Conservation (phyloP, 306 rosid genomes). For the Cucurbita moschata region DNA sequence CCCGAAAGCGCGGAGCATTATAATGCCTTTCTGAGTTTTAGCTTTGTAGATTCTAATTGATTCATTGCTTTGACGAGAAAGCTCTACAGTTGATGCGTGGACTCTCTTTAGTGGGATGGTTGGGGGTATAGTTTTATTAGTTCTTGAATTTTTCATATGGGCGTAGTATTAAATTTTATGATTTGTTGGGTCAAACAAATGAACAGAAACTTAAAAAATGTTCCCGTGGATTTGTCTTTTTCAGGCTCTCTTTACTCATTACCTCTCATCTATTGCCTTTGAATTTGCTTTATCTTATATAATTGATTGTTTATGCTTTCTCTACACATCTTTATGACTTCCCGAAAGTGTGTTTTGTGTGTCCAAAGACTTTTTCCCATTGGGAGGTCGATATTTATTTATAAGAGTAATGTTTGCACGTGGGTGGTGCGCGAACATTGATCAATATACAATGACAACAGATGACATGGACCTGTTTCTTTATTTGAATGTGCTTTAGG, state of each 20-base stretch:
- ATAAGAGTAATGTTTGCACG: slow-evolving; percentile 3
- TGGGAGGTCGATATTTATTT: slow-evolving; percentile 6
- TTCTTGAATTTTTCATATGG: background rate
- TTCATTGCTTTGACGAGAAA: background rate
- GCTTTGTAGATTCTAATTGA: background rate
- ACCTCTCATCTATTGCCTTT: background rate
- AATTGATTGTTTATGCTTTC: slow-evolving; percentile 10
- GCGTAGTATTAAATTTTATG: background rate
- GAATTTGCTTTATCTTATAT: background rate
- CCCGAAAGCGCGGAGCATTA: slow-evolving; percentile 2
- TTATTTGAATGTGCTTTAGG: slow-evolving; percentile 15
- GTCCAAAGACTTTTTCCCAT: background rate
- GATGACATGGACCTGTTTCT: background rate
- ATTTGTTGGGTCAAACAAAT: background rate
- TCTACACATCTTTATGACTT: slow-evolving; percentile 14
- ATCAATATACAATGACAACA: background rate
- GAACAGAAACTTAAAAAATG: background rate
- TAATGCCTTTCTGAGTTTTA: slow-evolving; percentile 5
- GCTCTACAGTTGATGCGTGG: background rate
- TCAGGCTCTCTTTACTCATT: background rate
- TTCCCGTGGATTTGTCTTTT: background rate
- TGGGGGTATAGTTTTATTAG: background rate
- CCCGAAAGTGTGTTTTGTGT: slow-evolving; percentile 23
- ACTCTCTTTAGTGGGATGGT: background rate
- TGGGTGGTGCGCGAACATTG: slow-evolving; percentile 1